phyloP scores from a whole-genome alignment of 2,329 filamentous ascomycete genomes.

The Tolypocladium inflatum region DNA sequence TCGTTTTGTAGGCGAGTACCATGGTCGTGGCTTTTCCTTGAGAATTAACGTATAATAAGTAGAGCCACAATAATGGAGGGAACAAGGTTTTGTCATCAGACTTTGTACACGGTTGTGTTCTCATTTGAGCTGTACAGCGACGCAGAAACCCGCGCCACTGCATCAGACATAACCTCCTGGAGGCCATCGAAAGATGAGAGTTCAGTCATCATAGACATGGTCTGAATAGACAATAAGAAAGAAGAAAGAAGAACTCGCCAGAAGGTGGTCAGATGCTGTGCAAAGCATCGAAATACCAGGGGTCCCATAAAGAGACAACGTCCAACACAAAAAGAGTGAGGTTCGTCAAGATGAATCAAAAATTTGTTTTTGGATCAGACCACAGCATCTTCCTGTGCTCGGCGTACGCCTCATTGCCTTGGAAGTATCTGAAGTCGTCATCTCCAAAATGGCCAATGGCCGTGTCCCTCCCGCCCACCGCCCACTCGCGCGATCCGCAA shows the following conservation, averaged over 20 bases:
- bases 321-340: not conserved
- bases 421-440: not conserved
- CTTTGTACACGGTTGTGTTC: too few species aligned
- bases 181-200: too few species aligned
- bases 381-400: not conserved
- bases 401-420: not conserved
- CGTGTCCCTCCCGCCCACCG: not conserved
- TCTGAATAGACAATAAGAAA: too few species aligned
- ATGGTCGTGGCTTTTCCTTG: too few species aligned
- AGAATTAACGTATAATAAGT: too few species aligned
- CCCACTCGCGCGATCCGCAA: not conserved
- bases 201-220: too few species aligned
- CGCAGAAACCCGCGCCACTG: too few species aligned
- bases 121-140: too few species aligned
- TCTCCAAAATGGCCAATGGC: not conserved
- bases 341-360: not conserved
- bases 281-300: not conserved
- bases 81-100: too few species aligned
- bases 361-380: not conserved
- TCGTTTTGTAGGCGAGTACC: too few species aligned
- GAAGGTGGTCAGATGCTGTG: not conserved
- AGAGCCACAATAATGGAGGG: too few species aligned
- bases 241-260: not conserved
- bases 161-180: too few species aligned
- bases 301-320: not conserved